A percentile compares a stretch with the other conserved stretches of the same genome.
Evolutionary conservation across 345 rosid species (phyloP).

Genomic region (Populus nigra): DNA sequence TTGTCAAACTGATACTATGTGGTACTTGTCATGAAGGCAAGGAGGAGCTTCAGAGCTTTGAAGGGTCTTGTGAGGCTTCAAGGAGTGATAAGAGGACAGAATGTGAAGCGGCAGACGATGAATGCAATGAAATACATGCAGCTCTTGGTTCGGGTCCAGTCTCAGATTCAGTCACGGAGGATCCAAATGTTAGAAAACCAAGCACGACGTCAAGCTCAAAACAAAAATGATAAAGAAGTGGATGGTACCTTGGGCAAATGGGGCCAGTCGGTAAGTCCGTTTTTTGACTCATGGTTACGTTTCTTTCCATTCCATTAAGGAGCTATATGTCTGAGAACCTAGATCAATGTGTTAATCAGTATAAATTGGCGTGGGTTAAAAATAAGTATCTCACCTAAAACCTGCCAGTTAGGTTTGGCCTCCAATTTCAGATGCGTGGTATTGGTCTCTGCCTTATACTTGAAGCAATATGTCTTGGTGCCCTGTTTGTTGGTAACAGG

Average conservation of each 20-base stretch:
- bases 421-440: neutral
- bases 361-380: neutral
- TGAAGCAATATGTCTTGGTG: neutral
- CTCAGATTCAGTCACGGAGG: constrained; percentile 94
- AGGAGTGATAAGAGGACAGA: constrained; percentile 89
- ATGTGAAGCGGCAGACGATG: constrained; percentile 79
- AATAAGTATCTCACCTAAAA: neutral
- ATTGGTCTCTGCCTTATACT: neutral
- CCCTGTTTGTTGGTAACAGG: neutral
- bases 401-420: neutral
- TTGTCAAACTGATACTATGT: neutral
- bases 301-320: neutral
- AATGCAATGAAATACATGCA: constrained; percentile 97
- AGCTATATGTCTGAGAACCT: neutral
- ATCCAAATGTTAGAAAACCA: constrained; percentile 83
- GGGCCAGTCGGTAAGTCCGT: constrained; percentile 50
- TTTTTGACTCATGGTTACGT: neutral
- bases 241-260: constrained; percentile 62
- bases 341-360: neutral
- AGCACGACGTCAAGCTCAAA: constrained; percentile 55
- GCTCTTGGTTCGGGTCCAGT: constrained; percentile 81
- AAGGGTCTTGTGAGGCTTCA: constrained; percentile 97
- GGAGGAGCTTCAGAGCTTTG: constrained; percentile 86
- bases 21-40: constrained; percentile 53
- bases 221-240: constrained; percentile 46